phyloP scores from a whole-genome alignment of 257 asterid genomes.

The Capsicum baccatum region DNA sequence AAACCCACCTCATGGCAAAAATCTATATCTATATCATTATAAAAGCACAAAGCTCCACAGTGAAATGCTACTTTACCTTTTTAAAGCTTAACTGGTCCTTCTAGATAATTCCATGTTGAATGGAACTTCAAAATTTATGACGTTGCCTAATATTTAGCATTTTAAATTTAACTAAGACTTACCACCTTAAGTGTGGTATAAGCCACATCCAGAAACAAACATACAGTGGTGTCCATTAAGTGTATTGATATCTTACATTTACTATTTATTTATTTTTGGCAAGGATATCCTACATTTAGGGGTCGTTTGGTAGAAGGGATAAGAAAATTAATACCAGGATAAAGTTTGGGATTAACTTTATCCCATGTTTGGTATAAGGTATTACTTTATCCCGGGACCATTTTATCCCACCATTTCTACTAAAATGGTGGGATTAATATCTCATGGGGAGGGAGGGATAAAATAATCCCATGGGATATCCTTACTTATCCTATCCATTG shows the following conservation, averaged over 20 bases:
- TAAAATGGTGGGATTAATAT: too few species aligned
- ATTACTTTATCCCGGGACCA: too few species aligned
- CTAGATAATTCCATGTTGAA: not conserved
- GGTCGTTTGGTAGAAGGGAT: too few species aligned
- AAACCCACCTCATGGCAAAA: not conserved
- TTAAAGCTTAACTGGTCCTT: not conserved
- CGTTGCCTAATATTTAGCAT: not conserved
- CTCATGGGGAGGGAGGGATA: too few species aligned
- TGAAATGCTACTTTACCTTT: not conserved
- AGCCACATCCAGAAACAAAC: constrained; percentile 9
- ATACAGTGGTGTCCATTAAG: not conserved
- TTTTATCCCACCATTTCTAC: too few species aligned
- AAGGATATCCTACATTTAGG: not conserved
- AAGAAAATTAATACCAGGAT: too few species aligned
- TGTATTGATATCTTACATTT: not conserved
- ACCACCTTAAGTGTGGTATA: constrained; percentile 12
- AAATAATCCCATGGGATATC: too few species aligned
- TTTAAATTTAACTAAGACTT: not conserved
- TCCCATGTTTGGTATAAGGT: too few species aligned
- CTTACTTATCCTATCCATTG: too few species aligned
- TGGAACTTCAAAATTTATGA: not conserved
- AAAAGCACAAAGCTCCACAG: not conserved
- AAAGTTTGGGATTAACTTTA: too few species aligned
- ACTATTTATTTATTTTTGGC: not conserved
- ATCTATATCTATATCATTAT: not conserved